Evolutionary conservation across 2,329 filamentous ascomycete genomes (phyloP).

Genomic region (Purpureocillium takamizusanense): DNA sequence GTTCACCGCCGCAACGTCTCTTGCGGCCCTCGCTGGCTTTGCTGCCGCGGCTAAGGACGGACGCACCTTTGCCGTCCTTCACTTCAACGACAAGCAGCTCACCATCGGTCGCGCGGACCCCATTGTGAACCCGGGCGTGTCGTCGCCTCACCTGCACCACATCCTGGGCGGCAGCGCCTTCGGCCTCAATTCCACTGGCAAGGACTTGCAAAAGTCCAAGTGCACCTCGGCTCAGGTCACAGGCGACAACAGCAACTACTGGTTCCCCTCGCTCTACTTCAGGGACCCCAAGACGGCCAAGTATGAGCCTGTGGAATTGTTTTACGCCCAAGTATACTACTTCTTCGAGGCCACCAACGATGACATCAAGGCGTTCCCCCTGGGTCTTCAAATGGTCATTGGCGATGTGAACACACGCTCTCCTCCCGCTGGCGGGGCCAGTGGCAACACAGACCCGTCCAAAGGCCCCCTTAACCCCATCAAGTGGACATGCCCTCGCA

Average conservation of each 20-base stretch:
- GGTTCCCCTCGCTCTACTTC: constrained; percentile 66
- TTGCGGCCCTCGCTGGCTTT: constrained; percentile 29
- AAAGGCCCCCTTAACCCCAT: constrained; percentile 43
- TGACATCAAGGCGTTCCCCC: constrained; percentile 59
- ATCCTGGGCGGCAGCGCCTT: constrained; percentile 66
- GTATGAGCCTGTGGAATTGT: constrained; percentile 57
- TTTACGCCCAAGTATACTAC: constrained; percentile 73
- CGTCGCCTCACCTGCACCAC: constrained; percentile 58
- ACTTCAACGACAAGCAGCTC: constrained; percentile 58
- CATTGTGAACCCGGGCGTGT: constrained; percentile 52
- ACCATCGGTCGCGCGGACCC: constrained; percentile 58
- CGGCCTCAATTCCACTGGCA: constrained; percentile 49
- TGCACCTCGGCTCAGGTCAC: constrained; percentile 64
- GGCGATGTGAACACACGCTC: constrained; percentile 52
- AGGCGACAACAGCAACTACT: constrained; percentile 67
- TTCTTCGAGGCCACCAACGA: constrained; percentile 59
- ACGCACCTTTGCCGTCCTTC: constrained; percentile 59
- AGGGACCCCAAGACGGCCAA: constrained; percentile 50
- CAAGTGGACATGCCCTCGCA: constrained; percentile 54
- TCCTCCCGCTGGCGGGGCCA: constrained; percentile 44
- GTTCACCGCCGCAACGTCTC: constrained; percentile 16
- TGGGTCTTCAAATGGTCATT: constrained; percentile 61
- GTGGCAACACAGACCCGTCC: constrained; percentile 39
- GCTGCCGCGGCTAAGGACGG: constrained; percentile 31
- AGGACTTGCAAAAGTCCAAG: constrained; percentile 47